Conservation (phyloP, 495 filamentous ascomycete genomes). For the Ramalina intermedia region DNA sequence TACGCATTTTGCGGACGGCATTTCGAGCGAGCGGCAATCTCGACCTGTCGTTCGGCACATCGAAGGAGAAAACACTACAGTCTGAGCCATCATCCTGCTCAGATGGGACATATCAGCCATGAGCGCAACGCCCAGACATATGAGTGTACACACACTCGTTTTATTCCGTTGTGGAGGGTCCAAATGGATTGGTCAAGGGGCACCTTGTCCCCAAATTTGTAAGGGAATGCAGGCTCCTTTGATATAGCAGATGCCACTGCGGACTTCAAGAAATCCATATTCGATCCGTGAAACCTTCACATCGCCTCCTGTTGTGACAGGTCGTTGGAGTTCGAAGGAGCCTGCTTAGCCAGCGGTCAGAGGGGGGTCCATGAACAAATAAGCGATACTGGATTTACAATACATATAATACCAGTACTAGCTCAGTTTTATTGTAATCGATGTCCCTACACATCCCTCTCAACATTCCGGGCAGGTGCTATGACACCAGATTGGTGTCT, state of each 20-base stretch:
- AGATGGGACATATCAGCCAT: not conserved
- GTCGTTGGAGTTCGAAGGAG: no score
- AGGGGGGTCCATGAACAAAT: no score
- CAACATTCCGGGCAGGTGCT: no score
- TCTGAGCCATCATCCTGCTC: conserved; percentile 74
- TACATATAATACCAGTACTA: no score
- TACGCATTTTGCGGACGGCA: conserved; percentile 79
- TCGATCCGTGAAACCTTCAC: not conserved
- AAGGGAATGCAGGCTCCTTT: conserved; percentile 83
- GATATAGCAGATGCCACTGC: conserved; percentile 93
- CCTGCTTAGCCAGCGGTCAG: no score
- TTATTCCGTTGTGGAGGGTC: conserved; percentile 82
- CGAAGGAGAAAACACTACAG: conserved; percentile 95
- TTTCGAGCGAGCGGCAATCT: conserved; percentile 79
- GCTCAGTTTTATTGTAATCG: no score
- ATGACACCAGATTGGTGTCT: no score
- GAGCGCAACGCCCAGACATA: not conserved
- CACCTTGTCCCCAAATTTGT: conserved; percentile 78
- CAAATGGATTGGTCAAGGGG: conserved; percentile 83
- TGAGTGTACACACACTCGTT: conserved; percentile 45
- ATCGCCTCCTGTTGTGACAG: no score
- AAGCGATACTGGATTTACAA: no score
- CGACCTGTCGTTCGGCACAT: conserved; percentile 61
- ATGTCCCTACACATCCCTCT: no score
- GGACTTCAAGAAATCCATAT: conserved; percentile 95